Evolutionary conservation across 257 asterid genomes (phyloP).

Genomic region (Haberlea rhodopensis): DNA sequence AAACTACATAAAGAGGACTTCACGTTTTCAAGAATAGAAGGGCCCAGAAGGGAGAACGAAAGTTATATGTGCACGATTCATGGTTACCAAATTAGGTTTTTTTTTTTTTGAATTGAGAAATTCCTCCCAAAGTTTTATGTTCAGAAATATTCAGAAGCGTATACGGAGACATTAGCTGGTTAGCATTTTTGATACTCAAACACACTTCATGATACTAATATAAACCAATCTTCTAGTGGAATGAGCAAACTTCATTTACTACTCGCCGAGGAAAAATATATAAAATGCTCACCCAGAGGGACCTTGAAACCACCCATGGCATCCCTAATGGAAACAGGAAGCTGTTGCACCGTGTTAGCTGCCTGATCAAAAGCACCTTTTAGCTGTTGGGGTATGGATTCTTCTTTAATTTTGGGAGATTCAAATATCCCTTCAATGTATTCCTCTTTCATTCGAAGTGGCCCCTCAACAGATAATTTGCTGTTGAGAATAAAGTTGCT

Average conservation of each 20-base stretch:
- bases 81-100: no score
- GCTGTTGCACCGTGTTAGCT: constrained; percentile 64
- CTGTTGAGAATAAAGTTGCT: constrained; percentile 59
- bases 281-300: constrained; percentile 69
- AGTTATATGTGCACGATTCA: background rate
- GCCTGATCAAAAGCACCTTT: constrained; percentile 71
- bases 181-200: background rate
- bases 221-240: constrained; percentile 4
- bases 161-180: background rate
- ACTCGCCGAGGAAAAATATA: constrained; percentile 5
- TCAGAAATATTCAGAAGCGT: background rate
- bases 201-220: constrained; percentile 1
- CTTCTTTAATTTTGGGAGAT: constrained; percentile 77
- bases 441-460: constrained; percentile 90
- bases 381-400: constrained; percentile 69
- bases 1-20: background rate
- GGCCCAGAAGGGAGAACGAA: background rate
- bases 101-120: no score
- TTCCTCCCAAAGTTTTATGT: background rate
- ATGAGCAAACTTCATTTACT: background rate
- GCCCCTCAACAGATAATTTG: constrained; percentile 81
- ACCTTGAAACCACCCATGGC: constrained; percentile 67
- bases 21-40: background rate
- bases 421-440: constrained; percentile 74
- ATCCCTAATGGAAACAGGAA: constrained; percentile 64